Evolutionary conservation across 2,329 filamentous ascomycete species (phyloP).

Genomic region (Fusarium sp.): DNA sequence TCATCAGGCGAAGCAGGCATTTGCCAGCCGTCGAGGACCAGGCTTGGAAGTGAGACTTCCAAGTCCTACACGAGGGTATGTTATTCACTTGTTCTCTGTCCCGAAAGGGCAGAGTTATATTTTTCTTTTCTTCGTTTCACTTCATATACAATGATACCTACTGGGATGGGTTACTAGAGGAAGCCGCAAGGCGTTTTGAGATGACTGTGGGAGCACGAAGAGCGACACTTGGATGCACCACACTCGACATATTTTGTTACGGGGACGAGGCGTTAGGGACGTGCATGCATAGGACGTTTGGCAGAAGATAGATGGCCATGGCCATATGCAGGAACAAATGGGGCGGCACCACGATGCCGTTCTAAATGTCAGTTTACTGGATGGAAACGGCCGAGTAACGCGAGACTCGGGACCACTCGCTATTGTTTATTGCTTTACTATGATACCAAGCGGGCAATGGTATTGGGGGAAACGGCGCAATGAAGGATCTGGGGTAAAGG

Average conservation of each 20-base stretch:
- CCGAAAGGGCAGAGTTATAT: slow-evolving; percentile 26
- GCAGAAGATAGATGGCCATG: slow-evolving; percentile 11
- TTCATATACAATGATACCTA: slow-evolving; percentile 48
- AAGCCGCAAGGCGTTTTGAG: slow-evolving; percentile 52
- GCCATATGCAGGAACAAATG: slow-evolving; percentile 42
- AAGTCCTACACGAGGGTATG: slow-evolving; percentile 8
- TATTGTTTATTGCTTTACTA: slow-evolving; percentile 31
- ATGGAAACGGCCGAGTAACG: slow-evolving; percentile 22
- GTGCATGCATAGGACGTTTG: slow-evolving; percentile 36
- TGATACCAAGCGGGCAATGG: slow-evolving; percentile 43
- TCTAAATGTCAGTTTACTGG: slow-evolving; percentile 25
- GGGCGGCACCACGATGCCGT: slow-evolving; percentile 23
- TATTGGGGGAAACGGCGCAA: slow-evolving; percentile 33
- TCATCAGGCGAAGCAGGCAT: slow-evolving; percentile 50
- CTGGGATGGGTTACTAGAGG: slow-evolving; percentile 50
- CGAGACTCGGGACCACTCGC: slow-evolving; percentile 38
- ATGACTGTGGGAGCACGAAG: slow-evolving; percentile 36
- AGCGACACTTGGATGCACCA: slow-evolving; percentile 46
- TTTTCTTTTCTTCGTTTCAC: slow-evolving; percentile 31
- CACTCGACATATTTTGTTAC: slow-evolving; percentile 38
- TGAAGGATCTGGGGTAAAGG: slow-evolving; percentile 28
- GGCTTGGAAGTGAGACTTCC: slow-evolving; percentile 7
- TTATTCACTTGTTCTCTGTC: slow-evolving; percentile 38
- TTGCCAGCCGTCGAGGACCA: slow-evolving; percentile 44
- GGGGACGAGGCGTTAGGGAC: slow-evolving; percentile 32